phyloP scores from a whole-genome alignment of 208 protist genomes.

The Acanthamoeba healyi region DNA sequence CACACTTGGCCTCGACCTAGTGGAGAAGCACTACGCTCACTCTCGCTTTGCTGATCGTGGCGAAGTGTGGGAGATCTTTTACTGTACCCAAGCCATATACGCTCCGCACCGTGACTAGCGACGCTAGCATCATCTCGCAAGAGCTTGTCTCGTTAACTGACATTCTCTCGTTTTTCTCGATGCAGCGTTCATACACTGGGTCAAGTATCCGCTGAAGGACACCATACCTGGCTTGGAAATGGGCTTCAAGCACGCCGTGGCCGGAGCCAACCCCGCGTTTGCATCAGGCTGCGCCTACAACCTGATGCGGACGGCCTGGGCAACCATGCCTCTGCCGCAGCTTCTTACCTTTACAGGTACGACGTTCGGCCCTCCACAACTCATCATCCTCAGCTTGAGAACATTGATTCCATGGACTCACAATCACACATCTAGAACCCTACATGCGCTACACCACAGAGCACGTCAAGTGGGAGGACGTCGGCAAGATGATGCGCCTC shows the following conservation, averaged over 20 bases:
- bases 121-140: too few relatives aligned
- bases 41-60: conserved; percentile 21
- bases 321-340: not conserved
- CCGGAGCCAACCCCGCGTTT: conserved; percentile 9
- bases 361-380: too few relatives aligned
- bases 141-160: too few relatives aligned
- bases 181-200: not conserved
- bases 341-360: not conserved
- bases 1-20: not conserved
- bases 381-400: too few relatives aligned
- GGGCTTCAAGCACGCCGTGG: conserved; percentile 31
- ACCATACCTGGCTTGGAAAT: not conserved
- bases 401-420: too few relatives aligned
- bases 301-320: not conserved
- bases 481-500: not conserved
- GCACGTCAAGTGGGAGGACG: not conserved
- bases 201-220: not conserved
- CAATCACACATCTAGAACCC: too few relatives aligned
- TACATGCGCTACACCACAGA: not conserved
- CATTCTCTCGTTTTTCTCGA: not conserved
- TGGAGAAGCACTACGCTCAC: not conserved
- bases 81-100: conserved; percentile 19
- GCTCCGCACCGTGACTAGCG: not conserved
- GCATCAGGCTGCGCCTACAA: not conserved
- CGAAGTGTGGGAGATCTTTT: conserved; percentile 25